Base-by-base conservation (phyloP, 2,329 filamentous ascomycete species). In the Zasmidium citrigriseum region DNA sequence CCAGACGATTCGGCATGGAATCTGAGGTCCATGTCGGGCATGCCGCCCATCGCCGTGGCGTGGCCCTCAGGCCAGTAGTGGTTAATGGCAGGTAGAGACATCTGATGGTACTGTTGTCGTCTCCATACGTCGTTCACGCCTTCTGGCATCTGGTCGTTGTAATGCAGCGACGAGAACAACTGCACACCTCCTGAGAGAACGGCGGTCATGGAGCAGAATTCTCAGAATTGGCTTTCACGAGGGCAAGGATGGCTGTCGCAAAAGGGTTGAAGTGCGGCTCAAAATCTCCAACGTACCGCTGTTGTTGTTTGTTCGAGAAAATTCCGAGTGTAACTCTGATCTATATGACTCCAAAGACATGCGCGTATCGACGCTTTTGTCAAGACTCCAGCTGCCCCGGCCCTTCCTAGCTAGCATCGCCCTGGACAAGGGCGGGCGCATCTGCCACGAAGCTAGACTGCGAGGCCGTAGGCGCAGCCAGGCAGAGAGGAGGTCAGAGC, bases 1-100 rank as follows among this genome's bases (percentile, higher is more conserved):
- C 53, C 44, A 38, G 57, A 47, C n/a, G 52, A 53, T 18, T 65
- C 59, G 20, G 60, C 54, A 23, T 68, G 65, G 56, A 68, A 70
- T 56, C 69, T 59, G n/a, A 69, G 64, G 57, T 72, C 67, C 49
- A 64, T 58, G 21, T 67, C 68, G 52, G 65, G 63, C 48, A 70
- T 65, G 41, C 63, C 61, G 49, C 61, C 58, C 34, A 67, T 55
- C 14, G 60, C 61, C 38, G 62, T 52, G 23, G 57, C 62, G 22
- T 65, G 62, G 23, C 52, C 55, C n/a, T 61, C 61, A 20, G 62
- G 59, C 64, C 62, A 66, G 57, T 65, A 53, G 34, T 63, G 54
- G 53, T 57, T 52, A 18, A 47, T 54, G 38, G 52, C 52, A 20
- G 58, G 57, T 22, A 64, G 55, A 16, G 55, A 57, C 62, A 64